phyloP scores from a whole-genome alignment of 306 rosid species.

The Luffa aegyptiaca region DNA sequence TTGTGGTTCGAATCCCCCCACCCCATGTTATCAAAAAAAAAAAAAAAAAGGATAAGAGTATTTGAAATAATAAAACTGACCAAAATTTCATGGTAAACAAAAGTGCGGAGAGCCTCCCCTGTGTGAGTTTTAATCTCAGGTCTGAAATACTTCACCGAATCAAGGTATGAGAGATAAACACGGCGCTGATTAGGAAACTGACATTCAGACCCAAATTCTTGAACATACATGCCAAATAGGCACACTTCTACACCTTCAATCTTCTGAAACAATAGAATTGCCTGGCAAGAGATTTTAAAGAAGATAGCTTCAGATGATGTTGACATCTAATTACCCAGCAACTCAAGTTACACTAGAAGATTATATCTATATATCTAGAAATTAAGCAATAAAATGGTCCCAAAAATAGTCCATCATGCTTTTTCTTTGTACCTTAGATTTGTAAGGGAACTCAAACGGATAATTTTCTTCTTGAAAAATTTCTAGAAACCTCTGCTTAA shows the following conservation, averaged over 20 bases:
- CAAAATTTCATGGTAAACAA: slow-evolving; percentile 95
- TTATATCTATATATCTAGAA: background rate
- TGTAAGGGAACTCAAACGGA: slow-evolving; percentile 90
- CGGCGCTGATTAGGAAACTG: slow-evolving; percentile 95
- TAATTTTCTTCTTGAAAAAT: slow-evolving; percentile 93
- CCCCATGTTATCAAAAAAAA: too few relatives aligned
- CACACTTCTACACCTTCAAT: slow-evolving; percentile 98
- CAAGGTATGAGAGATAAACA: slow-evolving; percentile 90
- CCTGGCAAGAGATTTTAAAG: slow-evolving; percentile 34
- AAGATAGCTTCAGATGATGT: background rate
- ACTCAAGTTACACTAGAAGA: background rate
- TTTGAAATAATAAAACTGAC: slow-evolving; percentile 27
- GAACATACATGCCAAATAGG: slow-evolving; percentile 98
- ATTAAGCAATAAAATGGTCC: background rate
- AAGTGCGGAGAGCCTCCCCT: slow-evolving; percentile 96
- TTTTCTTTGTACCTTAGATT: slow-evolving; percentile 61
- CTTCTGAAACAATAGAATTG: slow-evolving; percentile 83
- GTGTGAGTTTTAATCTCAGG: slow-evolving; percentile 81
- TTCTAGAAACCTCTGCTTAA: slow-evolving; percentile 84
- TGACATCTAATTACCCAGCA: background rate
- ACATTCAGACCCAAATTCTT: slow-evolving; percentile 91
- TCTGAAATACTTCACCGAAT: slow-evolving; percentile 95
- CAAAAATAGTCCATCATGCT: background rate
- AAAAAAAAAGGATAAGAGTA: background rate
- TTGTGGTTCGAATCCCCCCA: too few relatives aligned